phyloP scores from a whole-genome alignment of 225 moss, liverwort and hornwort genomes.

The Takakia lepidozioides region DNA sequence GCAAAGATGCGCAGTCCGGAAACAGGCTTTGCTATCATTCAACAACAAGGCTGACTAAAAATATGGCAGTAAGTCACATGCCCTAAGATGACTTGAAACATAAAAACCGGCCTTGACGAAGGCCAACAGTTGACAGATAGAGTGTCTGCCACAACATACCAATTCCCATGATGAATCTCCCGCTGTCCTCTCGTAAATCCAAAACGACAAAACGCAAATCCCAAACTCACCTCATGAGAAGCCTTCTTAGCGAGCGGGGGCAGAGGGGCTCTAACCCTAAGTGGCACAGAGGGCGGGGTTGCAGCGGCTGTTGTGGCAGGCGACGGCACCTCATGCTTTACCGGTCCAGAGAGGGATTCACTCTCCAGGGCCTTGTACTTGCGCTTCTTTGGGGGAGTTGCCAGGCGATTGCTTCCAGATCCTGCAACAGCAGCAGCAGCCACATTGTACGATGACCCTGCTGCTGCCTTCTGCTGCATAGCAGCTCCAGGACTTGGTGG shows the following conservation, averaged over 20 bases:
- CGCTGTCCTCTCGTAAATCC: neutral
- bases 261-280: constrained; percentile 49
- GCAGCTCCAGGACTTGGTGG: constrained; percentile 25
- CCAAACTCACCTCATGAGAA: constrained; percentile 61
- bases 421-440: constrained; percentile 9
- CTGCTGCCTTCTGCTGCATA: neutral
- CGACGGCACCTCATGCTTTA: too few species aligned
- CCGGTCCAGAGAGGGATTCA: too few species aligned
- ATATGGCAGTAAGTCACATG: neutral
- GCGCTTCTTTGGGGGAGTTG: constrained; percentile 90
- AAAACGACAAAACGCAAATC: neutral
- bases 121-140: neutral
- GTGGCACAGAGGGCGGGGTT: constrained; percentile 6
- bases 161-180: too few species aligned
- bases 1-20: too few species aligned
- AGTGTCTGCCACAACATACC: neutral
- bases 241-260: constrained; percentile 69
- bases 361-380: constrained; percentile 96
- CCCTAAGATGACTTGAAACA: neutral
- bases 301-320: constrained; percentile 10
- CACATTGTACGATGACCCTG: neutral
- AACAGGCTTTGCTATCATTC: too few species aligned
- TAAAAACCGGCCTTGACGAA: neutral
- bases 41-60: neutral
- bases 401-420: constrained; percentile 23